phyloP scores from a whole-genome alignment of 257 asterid species.

The Datura wrightii region DNA sequence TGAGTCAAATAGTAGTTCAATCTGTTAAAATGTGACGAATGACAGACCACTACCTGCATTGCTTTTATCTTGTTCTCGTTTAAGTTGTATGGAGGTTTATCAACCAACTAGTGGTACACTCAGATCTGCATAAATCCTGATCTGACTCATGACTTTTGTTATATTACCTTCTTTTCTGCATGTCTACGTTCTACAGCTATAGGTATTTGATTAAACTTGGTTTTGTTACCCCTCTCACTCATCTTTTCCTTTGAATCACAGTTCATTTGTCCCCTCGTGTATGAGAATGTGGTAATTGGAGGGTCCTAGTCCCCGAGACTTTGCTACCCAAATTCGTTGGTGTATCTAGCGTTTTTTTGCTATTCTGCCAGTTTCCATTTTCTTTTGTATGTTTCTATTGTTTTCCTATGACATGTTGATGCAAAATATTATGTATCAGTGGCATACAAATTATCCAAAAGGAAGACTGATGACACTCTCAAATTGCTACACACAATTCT shows the following conservation, averaged over 20 bases:
- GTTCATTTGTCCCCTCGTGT: background rate
- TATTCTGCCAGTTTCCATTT: background rate
- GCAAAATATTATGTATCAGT: conserved; percentile 51
- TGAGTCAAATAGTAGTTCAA: background rate
- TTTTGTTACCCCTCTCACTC: conserved; percentile 1
- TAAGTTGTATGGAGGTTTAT: background rate
- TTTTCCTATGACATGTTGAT: background rate
- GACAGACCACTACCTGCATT: conserved; percentile 20
- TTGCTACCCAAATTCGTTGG: background rate
- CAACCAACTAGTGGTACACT: background rate
- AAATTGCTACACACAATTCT: conserved; percentile 77
- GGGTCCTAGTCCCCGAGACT: background rate
- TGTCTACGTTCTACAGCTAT: background rate
- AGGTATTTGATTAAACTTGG: background rate
- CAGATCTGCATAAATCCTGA: conserved; percentile 7
- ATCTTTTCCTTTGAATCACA: background rate
- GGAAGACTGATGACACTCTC: conserved; percentile 78
- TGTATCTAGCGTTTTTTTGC: background rate
- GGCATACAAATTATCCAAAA: conserved; percentile 77
- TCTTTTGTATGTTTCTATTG: background rate
- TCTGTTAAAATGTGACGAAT: background rate
- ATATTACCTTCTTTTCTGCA: background rate
- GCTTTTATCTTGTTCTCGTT: conserved; percentile 20
- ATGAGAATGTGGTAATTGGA: conserved; percentile 21
- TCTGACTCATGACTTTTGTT: background rate